phyloP scores from a whole-genome alignment of 2,329 filamentous ascomycete genomes.

The Paradendryphiella salina region DNA sequence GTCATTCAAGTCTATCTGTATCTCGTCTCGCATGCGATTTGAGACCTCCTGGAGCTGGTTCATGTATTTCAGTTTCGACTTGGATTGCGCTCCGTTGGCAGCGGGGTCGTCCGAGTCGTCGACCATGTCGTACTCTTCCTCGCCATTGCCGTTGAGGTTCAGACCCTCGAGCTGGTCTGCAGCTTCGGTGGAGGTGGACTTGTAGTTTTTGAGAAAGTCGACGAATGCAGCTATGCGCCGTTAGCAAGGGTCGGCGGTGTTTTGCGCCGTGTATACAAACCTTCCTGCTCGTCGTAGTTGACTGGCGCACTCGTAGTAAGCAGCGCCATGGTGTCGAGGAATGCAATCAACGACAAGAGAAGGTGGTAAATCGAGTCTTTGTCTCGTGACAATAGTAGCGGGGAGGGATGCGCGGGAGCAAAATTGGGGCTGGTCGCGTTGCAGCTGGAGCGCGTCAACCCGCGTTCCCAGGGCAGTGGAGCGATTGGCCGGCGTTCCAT shows the following conservation, averaged over 20 bases:
- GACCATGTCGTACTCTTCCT: slow-evolving; percentile 92
- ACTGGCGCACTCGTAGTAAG: slow-evolving; percentile 76
- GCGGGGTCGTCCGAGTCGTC: slow-evolving; percentile 70
- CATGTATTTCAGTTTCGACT: slow-evolving; percentile 82
- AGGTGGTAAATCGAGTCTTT: slow-evolving; percentile 11
- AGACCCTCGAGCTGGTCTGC: slow-evolving; percentile 82
- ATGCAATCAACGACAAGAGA: neutral
- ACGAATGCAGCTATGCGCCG: slow-evolving; percentile 71
- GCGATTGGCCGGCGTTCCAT: slow-evolving; percentile 24
- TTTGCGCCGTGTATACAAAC: slow-evolving; percentile 54
- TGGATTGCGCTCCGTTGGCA: slow-evolving; percentile 50
- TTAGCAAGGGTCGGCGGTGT: slow-evolving; percentile 34
- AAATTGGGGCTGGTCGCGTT: slow-evolving; percentile 34
- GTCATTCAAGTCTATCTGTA: slow-evolving; percentile 89
- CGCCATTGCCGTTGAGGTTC: slow-evolving; percentile 84
- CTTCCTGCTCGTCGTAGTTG: slow-evolving; percentile 84
- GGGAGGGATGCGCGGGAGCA: slow-evolving; percentile 29
- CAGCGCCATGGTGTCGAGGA: slow-evolving; percentile 71
- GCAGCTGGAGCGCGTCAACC: slow-evolving; percentile 32
- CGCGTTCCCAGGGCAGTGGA: slow-evolving; percentile 25
- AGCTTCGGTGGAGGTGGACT: slow-evolving; percentile 71
- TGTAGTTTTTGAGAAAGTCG: slow-evolving; percentile 86
- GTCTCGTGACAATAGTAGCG: slow-evolving; percentile 12
- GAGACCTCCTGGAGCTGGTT: slow-evolving; percentile 84
- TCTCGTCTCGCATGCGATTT: slow-evolving; percentile 74